These are phyloP conservation scores for Brettanomyces nanus DNA, from an alignment of 805 yeast species.

Conservation along the genomic window DNA sequence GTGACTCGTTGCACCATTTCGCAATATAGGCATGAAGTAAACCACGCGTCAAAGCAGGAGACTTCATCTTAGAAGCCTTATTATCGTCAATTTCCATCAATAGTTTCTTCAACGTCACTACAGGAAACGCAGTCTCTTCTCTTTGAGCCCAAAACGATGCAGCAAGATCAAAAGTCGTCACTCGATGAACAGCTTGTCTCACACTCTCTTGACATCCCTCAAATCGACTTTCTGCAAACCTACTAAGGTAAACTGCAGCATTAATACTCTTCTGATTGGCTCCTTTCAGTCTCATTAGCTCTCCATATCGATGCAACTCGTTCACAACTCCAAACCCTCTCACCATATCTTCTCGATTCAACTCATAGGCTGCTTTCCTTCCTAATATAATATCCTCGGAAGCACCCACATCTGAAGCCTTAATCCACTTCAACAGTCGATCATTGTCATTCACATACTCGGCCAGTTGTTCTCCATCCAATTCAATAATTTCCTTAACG, in stretches of 20 bases:
- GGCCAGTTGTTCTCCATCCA: slow-evolving; percentile 6
- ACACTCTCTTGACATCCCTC: slow-evolving; percentile 5
- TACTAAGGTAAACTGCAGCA: slow-evolving; percentile 37
- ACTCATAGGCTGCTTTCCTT: slow-evolving; percentile 31
- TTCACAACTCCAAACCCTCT: slow-evolving; percentile 17
- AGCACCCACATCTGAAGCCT: slow-evolving; percentile 24
- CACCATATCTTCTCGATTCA: slow-evolving; percentile 6
- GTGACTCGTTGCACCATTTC: slow-evolving; percentile 65
- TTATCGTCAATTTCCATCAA: slow-evolving; percentile 7
- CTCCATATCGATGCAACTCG: slow-evolving; percentile 37
- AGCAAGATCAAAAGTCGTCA: slow-evolving; percentile 44
- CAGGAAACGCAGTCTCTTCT: slow-evolving; percentile 43
- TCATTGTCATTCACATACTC: slow-evolving; percentile 10
- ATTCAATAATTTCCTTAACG: slow-evolving; percentile 12
- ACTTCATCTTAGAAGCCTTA: neutral
- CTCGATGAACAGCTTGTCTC: slow-evolving; percentile 8
- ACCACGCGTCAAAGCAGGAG: slow-evolving; percentile 11
- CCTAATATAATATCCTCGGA: slow-evolving; percentile 38
- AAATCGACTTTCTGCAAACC: slow-evolving; percentile 23
- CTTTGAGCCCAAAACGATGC: slow-evolving; percentile 58
- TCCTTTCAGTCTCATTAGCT: slow-evolving; percentile 28
- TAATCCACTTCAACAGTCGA: slow-evolving; percentile 30
- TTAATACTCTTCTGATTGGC: slow-evolving; percentile 44
- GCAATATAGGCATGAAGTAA: slow-evolving; percentile 28
- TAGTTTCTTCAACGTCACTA: slow-evolving; percentile 40